phyloP scores from a whole-genome alignment of 2,329 filamentous ascomycete genomes.

The Raffaelea arxii region DNA sequence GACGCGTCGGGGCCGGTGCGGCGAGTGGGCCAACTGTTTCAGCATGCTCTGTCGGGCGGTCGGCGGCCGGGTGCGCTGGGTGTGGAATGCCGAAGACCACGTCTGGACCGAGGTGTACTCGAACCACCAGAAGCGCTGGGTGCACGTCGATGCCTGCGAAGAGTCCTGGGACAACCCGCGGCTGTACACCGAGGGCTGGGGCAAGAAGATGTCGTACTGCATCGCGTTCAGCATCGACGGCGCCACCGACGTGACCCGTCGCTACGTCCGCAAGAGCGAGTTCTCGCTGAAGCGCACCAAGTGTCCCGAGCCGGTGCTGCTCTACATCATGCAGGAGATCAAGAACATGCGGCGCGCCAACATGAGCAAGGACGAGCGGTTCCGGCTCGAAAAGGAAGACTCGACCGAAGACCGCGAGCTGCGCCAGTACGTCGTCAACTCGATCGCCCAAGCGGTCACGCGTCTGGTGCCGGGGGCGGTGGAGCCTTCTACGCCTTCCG shows the following conservation, averaged over 20 bases:
- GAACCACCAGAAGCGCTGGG: constrained; percentile 84
- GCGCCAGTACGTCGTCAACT: constrained; percentile 61
- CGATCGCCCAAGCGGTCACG: constrained; percentile 64
- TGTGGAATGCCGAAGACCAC: constrained; percentile 96
- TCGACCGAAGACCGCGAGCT: constrained; percentile 66
- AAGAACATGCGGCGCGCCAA: constrained; percentile 73
- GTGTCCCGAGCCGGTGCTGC: constrained; percentile 79
- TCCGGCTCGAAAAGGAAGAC: constrained; percentile 73
- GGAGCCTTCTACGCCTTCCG: too few relatives aligned
- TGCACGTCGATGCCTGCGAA: constrained; percentile 94
- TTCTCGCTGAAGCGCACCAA: constrained; percentile 65
- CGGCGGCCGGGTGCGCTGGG: constrained; percentile 85
- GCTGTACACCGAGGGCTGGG: constrained; percentile 90
- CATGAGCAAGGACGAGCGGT: constrained; percentile 77
- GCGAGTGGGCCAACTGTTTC: constrained; percentile 98
- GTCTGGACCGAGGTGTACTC: constrained; percentile 98
- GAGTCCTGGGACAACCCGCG: constrained; percentile 91
- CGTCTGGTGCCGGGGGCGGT: constrained; percentile 47
- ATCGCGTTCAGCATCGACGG: constrained; percentile 92
- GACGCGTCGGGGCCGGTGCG: constrained; percentile 74
- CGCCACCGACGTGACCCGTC: constrained; percentile 54
- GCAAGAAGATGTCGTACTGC: constrained; percentile 94
- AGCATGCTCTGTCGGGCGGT: constrained; percentile 95
- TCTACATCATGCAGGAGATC: constrained; percentile 89
- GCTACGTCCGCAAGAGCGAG: constrained; percentile 62